Base-by-base conservation (phyloP, 2,329 filamentous ascomycete genomes). In the Chaetomiaceae sp. region DNA sequence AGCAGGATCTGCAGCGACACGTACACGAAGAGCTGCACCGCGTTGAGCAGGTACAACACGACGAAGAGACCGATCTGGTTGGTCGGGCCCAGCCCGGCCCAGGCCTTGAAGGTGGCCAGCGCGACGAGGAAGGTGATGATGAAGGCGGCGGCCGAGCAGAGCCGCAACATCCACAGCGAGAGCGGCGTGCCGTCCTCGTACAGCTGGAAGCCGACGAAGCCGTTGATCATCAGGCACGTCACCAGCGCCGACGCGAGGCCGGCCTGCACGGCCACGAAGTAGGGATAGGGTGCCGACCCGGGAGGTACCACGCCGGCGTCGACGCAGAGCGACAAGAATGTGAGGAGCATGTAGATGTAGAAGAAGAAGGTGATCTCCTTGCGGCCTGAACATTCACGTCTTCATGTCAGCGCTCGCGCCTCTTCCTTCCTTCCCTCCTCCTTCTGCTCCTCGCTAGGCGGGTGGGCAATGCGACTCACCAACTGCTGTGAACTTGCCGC, bases 401-500 rank as follows among this genome's bases (percentile, higher is more conserved):
- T 52, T 35, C 48, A 45, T 32, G 35, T 50, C 33, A 48, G 33
- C 32, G n/a, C 10, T 34, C 17, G 19, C 15, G n/a, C n/a, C n/a
- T n/a, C n/a, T n/a, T n/a, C n/a, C n/a, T n/a, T 6, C 29, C 8
- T 9, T 18, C 14, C 20, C 11, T 14, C n/a, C n/a, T 24, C 12
- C 18, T 12, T 27, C 11, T 38, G 17, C 10, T n/a, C 6, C 14
- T 38, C 18, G 9, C 42, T 17, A 42, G 19, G 14, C 9, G 38
- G 4, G 19, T 24, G 26, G n/a, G n/a, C n/a, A n/a, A n/a, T n/a
- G n/a, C n/a, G n/a, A 68, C 85, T 49, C 77, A 91, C 87, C 91
- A 58, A 98, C 93, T 60, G 93, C 93, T 18, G 93, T 98, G 67
- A 98, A 98, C 70, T 98, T 98, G 60, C 88, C 91, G 59, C 93